A percentile compares a stretch with the other conserved stretches of the same genome.
Evolutionary conservation across 2,329 filamentous ascomycete genomes (phyloP).

Genomic region (Fusarium algeriense): DNA sequence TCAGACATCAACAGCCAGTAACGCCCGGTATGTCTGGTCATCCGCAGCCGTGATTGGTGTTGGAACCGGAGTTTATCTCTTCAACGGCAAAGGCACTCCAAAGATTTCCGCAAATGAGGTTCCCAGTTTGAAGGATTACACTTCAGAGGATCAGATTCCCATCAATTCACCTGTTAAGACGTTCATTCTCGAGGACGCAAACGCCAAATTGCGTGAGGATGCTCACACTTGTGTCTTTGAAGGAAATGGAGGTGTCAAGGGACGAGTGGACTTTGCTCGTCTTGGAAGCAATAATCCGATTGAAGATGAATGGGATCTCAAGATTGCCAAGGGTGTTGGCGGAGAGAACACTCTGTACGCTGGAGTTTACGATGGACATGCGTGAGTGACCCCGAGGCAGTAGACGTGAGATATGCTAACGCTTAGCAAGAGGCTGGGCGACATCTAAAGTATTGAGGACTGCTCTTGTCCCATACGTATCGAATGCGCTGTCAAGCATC

Average conservation of each 20-base stretch:
- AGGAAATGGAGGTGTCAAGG: constrained; percentile 39
- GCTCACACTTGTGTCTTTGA: constrained; percentile 49
- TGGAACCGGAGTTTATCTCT: constrained; percentile 26
- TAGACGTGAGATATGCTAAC: constrained; percentile 8
- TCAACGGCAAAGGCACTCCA: neutral
- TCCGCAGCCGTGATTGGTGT: constrained; percentile 13
- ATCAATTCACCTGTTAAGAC: constrained; percentile 47
- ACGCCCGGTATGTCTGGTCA: constrained; percentile 13
- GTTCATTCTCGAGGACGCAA: constrained; percentile 46
- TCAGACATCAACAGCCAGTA: neutral
- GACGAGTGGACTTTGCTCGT: constrained; percentile 52
- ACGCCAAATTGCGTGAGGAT: constrained; percentile 50
- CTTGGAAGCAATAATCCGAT: constrained; percentile 53
- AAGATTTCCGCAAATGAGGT: neutral
- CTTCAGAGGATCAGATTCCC: constrained; percentile 39
- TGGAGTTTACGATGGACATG: constrained; percentile 64
- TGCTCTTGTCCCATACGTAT: constrained; percentile 58
- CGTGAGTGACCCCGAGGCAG: constrained; percentile 48
- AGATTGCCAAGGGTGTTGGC: constrained; percentile 48
- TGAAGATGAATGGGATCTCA: constrained; percentile 54
- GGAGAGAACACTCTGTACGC: constrained; percentile 48
- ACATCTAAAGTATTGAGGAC: constrained; percentile 57
- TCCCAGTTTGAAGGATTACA: constrained; percentile 18
- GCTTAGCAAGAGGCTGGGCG: constrained; percentile 52
- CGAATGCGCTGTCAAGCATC: constrained; percentile 51